A percentile compares a stretch with the other conserved stretches of the same genome.
phyloP scores from a whole-genome alignment of 169 alveolate species.

The Plasmodium sp. region DNA sequence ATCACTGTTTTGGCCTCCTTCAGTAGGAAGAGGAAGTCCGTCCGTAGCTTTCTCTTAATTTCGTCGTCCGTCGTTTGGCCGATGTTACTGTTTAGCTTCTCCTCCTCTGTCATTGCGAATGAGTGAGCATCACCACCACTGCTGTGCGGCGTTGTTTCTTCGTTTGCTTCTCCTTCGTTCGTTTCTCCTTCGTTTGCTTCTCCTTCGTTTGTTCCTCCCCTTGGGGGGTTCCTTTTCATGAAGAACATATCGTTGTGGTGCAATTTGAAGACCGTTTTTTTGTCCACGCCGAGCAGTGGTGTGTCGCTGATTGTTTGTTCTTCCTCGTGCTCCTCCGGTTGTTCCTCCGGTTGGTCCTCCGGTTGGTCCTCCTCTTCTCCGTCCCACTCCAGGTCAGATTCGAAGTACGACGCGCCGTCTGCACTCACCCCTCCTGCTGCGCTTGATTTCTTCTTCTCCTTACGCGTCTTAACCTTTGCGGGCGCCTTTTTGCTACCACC shows the following conservation, averaged over 20 bases:
- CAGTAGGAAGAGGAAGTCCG: background rate
- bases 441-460: background rate
- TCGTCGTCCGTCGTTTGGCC: background rate
- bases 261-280: background rate
- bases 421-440: background rate
- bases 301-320: background rate
- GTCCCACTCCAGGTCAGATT: background rate
- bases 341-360: too few species aligned
- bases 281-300: background rate
- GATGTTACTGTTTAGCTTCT: background rate
- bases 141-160: background rate
- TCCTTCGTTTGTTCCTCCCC: background rate
- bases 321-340: background rate
- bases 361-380: background rate
- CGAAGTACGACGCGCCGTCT: background rate
- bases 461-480: background rate
- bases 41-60: background rate
- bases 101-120: background rate
- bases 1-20: slow-evolving; percentile 18
- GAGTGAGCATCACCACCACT: background rate
- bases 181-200: background rate
- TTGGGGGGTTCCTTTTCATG: background rate
- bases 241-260: slow-evolving; percentile 5
- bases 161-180: too few species aligned
- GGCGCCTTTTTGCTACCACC: background rate